Conservation (phyloP, 2,329 filamentous ascomycete species). For the Ascochyta rabiei region DNA sequence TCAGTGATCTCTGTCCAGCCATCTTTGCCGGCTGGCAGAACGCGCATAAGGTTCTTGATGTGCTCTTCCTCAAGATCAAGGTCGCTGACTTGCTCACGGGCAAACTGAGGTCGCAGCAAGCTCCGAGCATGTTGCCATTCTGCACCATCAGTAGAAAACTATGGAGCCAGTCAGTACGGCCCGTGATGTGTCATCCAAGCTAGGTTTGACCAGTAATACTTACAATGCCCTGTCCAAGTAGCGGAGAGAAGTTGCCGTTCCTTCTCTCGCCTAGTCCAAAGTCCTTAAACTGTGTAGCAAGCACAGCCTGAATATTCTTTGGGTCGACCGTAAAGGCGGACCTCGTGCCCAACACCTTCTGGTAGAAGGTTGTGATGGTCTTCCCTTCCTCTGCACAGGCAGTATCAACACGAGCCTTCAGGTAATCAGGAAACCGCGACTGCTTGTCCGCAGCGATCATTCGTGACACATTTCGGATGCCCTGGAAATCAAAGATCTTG, state of each 20-base stretch:
- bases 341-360: constrained; percentile 24
- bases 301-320: constrained; percentile 53
- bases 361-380: constrained; percentile 34
- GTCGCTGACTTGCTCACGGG: constrained; percentile 38
- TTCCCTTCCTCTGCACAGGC: constrained; percentile 25
- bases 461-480: constrained; percentile 54
- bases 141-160: constrained; percentile 41
- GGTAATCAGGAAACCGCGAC: constrained; percentile 40
- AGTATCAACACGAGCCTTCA: constrained; percentile 26
- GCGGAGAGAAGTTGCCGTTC: constrained; percentile 45
- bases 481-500: constrained; percentile 57
- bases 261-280: constrained; percentile 49
- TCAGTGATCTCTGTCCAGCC: constrained; percentile 40
- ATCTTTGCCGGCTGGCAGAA: constrained; percentile 22
- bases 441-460: constrained; percentile 49
- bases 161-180: constrained; percentile 1
- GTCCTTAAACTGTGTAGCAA: constrained; percentile 54
- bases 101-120: constrained; percentile 45
- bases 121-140: constrained; percentile 41
- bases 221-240: constrained; percentile 51
- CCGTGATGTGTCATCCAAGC: background rate
- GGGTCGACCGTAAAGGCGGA: constrained; percentile 49
- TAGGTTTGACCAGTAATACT: constrained; percentile 8
- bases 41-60: constrained; percentile 43
- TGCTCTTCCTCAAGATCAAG: constrained; percentile 40